These are phyloP conservation scores for Plasmodium chabaudi DNA, from an alignment of 169 alveolate genomes.

Conservation along the genomic window DNA sequence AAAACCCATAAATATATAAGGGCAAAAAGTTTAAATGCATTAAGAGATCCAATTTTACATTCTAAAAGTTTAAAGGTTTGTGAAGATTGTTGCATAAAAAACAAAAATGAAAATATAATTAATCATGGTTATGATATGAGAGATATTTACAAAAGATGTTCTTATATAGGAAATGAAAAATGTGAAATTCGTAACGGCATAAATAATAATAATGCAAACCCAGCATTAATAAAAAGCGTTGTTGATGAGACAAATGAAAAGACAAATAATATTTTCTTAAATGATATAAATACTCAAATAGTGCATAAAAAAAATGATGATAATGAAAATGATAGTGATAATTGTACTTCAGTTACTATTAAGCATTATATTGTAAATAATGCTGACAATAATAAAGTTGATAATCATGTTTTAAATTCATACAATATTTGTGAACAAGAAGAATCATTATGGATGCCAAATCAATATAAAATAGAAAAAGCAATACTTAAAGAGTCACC, in stretches of 20 bases:
- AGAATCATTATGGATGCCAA: conserved; percentile 44
- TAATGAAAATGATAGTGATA: neutral
- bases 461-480: conserved; percentile 5
- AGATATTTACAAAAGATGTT: neutral
- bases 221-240: neutral
- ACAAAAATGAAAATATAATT: neutral
- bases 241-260: too few species aligned
- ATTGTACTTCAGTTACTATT: neutral
- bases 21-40: conserved; percentile 3
- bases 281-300: neutral
- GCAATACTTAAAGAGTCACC: neutral
- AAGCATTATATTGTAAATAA: neutral
- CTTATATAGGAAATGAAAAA: neutral
- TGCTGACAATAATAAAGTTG: neutral
- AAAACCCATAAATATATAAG: neutral
- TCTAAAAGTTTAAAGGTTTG: conserved; percentile 14
- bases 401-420: neutral
- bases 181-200: neutral
- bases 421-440: conserved; percentile 11
- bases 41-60: neutral
- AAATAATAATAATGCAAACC: too few species aligned
- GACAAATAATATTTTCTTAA: neutral
- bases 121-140: neutral
- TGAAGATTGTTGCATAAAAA: neutral
- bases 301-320: neutral